Percentiles rank a stretch among this genome's conserved stretches.
Evolutionary conservation across 768 basidiomycete species (phyloP).

Genomic region (Lactarius indigo): DNA sequence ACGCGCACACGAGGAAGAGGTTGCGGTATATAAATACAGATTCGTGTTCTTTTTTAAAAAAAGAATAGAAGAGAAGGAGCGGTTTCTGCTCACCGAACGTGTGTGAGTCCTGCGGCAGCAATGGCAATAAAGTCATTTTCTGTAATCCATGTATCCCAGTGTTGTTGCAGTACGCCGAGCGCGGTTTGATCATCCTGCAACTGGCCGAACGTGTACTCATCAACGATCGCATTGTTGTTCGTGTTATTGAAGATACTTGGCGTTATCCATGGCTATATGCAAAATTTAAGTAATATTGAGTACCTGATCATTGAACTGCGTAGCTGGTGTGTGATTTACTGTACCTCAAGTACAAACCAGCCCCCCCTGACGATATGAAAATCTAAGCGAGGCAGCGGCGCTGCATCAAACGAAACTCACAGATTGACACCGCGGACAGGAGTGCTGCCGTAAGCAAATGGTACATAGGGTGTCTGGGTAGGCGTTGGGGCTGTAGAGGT

Average conservation of each 20-base stretch:
- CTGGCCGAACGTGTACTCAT: conserved; percentile 61
- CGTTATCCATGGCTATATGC: conserved; percentile 68
- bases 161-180: conserved; percentile 42
- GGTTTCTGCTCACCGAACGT: conserved; percentile 51
- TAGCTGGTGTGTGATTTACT: conserved; percentile 26
- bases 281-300: background rate
- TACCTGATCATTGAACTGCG: background rate
- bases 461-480: conserved; percentile 36
- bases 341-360: conserved; percentile 64
- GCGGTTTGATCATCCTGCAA: conserved; percentile 45
- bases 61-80: background rate
- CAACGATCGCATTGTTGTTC: conserved; percentile 50
- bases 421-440: conserved; percentile 59
- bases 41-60: background rate
- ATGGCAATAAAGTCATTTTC: conserved; percentile 69
- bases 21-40: background rate
- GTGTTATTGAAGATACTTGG: conserved; percentile 68
- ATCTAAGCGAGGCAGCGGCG: background rate
- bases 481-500: conserved; percentile 22
- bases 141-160: conserved; percentile 67
- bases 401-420: conserved; percentile 37
- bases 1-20: background rate
- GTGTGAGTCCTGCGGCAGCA: conserved; percentile 61
- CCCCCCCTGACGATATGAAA: conserved; percentile 44
- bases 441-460: conserved; percentile 36